Percentiles rank a stretch among this genome's conserved stretches.
These are phyloP conservation scores for Talaromyces nanjingensis DNA, from an alignment of 495 filamentous ascomycete species.

Conservation along the genomic window DNA sequence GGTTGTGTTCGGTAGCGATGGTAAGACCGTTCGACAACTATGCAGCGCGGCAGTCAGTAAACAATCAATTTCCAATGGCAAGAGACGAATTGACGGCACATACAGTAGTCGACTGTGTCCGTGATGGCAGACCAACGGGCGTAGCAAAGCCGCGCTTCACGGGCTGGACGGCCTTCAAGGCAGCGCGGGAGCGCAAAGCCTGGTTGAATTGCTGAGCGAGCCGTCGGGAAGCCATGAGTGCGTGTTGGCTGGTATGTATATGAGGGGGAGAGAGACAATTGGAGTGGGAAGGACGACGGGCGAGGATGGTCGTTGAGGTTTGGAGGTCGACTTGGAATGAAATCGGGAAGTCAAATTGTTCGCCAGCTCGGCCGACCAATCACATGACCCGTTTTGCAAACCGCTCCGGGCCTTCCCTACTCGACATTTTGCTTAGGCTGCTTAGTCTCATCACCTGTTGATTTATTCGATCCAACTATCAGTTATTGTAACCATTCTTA, in stretches of 20 bases:
- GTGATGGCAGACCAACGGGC: constrained; percentile 63
- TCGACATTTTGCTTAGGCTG: background rate
- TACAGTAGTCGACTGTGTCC: constrained; percentile 90
- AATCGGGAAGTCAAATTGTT: constrained; percentile 44
- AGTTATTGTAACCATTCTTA: no score
- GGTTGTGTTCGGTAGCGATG: constrained; percentile 97
- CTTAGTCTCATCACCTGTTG: background rate
- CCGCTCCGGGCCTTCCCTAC: constrained; percentile 33
- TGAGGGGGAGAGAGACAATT: constrained; percentile 14
- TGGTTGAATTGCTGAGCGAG: constrained; percentile 83
- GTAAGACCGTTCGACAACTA: constrained; percentile 37
- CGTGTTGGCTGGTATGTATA: constrained; percentile 13
- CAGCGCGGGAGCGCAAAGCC: constrained; percentile 75
- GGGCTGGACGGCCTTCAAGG: constrained; percentile 63
- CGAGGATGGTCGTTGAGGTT: constrained; percentile 33
- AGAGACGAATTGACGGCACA: background rate
- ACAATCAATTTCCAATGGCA: background rate
- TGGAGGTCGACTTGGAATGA: constrained; percentile 26
- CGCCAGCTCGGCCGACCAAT: constrained; percentile 38
- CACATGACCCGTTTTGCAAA: constrained; percentile 45
- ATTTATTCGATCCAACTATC: no score
- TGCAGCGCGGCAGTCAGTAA: background rate
- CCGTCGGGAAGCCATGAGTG: constrained; percentile 87
- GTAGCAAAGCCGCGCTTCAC: constrained; percentile 80
- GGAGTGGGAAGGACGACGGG: constrained; percentile 21